Evolutionary conservation across 1,284 basidiomycete species (phyloP).

Genomic region (Somion occarium): DNA sequence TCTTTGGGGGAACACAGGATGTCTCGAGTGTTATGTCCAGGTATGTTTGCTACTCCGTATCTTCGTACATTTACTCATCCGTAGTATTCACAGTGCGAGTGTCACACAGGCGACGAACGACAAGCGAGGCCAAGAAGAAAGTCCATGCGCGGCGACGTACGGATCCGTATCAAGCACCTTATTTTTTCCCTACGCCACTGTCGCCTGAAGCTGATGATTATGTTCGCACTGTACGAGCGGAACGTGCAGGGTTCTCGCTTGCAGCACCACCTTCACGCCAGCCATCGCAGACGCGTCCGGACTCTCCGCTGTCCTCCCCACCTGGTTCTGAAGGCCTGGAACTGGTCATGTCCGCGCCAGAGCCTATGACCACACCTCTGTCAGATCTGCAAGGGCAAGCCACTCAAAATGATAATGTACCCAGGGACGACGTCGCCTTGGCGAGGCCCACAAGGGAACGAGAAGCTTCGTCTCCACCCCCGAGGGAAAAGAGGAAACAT

Average conservation of each 20-base stretch:
- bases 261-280: neutral
- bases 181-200: conserved; percentile 48
- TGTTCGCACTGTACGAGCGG: conserved; percentile 23
- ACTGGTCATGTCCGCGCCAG: neutral
- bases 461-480: neutral
- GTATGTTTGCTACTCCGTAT: neutral
- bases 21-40: neutral
- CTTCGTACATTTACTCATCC: neutral
- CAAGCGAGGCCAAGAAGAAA: conserved; percentile 8
- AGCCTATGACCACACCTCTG: no score
- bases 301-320: neutral
- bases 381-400: no score
- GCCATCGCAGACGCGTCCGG: neutral
- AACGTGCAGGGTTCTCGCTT: conserved; percentile 13
- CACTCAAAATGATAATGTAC: no score
- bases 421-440: neutral
- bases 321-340: neutral
- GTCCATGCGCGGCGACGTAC: conserved; percentile 34
- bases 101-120: neutral
- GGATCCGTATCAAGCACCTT: conserved; percentile 57
- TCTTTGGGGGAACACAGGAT: neutral
- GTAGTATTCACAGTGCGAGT: neutral
- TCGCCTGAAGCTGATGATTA: conserved; percentile 33
- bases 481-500: neutral
- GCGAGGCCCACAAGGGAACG: no score